Conservation (phyloP, 2,329 filamentous ascomycete genomes). For the Cordyceps tenuipes region DNA sequence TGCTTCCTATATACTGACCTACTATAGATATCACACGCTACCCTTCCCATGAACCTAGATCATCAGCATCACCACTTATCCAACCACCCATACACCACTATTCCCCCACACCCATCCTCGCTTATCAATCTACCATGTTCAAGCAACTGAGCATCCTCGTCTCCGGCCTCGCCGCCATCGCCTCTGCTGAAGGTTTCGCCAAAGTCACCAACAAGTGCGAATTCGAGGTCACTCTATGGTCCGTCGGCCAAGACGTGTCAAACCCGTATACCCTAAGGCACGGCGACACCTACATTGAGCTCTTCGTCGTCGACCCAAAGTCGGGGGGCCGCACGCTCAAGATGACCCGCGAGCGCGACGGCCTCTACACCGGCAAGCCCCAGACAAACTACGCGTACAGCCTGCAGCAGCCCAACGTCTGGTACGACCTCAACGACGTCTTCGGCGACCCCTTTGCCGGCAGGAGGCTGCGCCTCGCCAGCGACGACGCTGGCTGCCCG, state of each 20-base stretch:
- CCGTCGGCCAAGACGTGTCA: constrained; percentile 26
- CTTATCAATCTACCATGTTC: constrained; percentile 3
- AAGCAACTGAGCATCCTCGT: constrained; percentile 14
- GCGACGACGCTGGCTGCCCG: constrained; percentile 23
- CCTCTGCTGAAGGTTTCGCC: constrained; percentile 25
- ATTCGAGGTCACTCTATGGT: constrained; percentile 29
- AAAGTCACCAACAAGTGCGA: constrained; percentile 30
- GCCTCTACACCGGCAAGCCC: constrained; percentile 30
- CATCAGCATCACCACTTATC: background rate
- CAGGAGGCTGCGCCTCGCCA: constrained; percentile 24
- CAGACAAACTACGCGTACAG: constrained; percentile 33
- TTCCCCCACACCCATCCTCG: background rate
- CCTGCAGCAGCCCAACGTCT: constrained; percentile 26
- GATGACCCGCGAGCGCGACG: constrained; percentile 26
- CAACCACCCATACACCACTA: background rate
- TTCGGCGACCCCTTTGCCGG: constrained; percentile 32
- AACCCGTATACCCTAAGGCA: constrained; percentile 19
- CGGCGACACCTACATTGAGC: constrained; percentile 25
- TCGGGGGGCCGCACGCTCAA: constrained; percentile 33
- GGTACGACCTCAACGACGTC: constrained; percentile 33
- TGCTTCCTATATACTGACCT: no score
- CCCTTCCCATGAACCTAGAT: background rate
- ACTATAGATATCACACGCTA: background rate
- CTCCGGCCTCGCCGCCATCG: constrained; percentile 18
- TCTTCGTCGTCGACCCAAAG: constrained; percentile 26